Base-by-base conservation (phyloP, 1,284 basidiomycete genomes). In the Boletus smithii region DNA sequence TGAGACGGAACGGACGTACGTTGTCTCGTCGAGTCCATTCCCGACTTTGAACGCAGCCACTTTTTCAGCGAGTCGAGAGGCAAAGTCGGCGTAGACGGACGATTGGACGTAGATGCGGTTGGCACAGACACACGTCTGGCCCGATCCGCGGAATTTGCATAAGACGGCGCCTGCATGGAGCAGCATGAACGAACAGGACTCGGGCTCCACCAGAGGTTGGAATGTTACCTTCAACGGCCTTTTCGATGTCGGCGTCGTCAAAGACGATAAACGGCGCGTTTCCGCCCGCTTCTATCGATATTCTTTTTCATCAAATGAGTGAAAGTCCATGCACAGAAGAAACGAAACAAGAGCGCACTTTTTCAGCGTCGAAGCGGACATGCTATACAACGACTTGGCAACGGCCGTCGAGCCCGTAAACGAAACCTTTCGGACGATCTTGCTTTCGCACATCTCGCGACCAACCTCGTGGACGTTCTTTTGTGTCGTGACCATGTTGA, bases 231-330 rank as follows among this genome's bases (percentile, higher is more conserved):
- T 87, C 85, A n/a, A 99, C 91, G 22, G 97, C 97, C 44, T 87
- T 85, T 51, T 94, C 90, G 44, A 99, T 79, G 64, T 99, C 87
- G 0, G 95, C 95, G 62, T 99, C 97, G 52, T 94, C 90, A 64
- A 99, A 99, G 8, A 99, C 92, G 56, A 97, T 95, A 70, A 95
- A 95, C 0, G 94, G 88, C 0, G 91, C 81, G 54, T 95, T 98
- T 40, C 95, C 95, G 10, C 85, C 89, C 36, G 86, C 88, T 67
- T 95, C 92, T 45, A 95, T 72, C 0, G 90, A 91, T 26, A 93
- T 74, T 63, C 86, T 90, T 44, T 31, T 44, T 44, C 41, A 11
- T 9, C 44, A 41, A 39, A 42, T 50, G 18, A 42, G 50, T 30
- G 13, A 36, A 27, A 42, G 42, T 7, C 24, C 30, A 26, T 30